phyloP scores from a whole-genome alignment of 192 early-diverging fungal species.

The Entomortierella chlamydospora region DNA sequence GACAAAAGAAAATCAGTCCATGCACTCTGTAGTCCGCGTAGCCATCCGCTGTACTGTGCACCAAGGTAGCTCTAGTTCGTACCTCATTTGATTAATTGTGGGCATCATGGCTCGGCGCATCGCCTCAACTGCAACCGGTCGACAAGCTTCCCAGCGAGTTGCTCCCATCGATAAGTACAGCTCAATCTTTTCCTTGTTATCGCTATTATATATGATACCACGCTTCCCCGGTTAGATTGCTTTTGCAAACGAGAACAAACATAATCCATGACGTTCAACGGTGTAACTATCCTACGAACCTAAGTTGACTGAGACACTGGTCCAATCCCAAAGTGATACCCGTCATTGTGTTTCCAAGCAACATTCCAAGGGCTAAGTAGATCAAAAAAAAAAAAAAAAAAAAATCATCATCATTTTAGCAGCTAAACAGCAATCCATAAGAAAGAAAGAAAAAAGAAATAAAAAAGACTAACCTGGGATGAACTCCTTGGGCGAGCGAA shows the following conservation, averaged over 20 bases:
- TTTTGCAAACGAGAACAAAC: too few species aligned
- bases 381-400: neutral
- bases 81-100: slow-evolving; percentile 80
- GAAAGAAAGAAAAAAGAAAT: neutral
- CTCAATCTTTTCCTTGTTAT: slow-evolving; percentile 62
- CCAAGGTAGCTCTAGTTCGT: neutral
- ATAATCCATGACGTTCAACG: neutral
- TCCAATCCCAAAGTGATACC: slow-evolving; percentile 76
- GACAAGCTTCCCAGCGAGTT: slow-evolving; percentile 82
- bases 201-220: slow-evolving; percentile 22
- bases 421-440: too few species aligned
- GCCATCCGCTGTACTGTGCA: neutral
- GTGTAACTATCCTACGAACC: slow-evolving; percentile 45
- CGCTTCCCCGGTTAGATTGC: neutral
- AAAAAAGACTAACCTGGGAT: slow-evolving; percentile 66
- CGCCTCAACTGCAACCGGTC: slow-evolving; percentile 78
- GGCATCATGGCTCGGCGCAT: slow-evolving; percentile 83
- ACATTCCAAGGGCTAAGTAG: slow-evolving; percentile 80
- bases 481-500: slow-evolving; percentile 79
- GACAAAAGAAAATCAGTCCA: neutral
- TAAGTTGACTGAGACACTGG: slow-evolving; percentile 68
- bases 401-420: too few species aligned
- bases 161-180: slow-evolving; percentile 79
- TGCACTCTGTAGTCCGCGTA: neutral
- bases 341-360: slow-evolving; percentile 85